Base-by-base conservation (phyloP, 2,329 filamentous ascomycete species). In the Talaromyces funiculosus region DNA sequence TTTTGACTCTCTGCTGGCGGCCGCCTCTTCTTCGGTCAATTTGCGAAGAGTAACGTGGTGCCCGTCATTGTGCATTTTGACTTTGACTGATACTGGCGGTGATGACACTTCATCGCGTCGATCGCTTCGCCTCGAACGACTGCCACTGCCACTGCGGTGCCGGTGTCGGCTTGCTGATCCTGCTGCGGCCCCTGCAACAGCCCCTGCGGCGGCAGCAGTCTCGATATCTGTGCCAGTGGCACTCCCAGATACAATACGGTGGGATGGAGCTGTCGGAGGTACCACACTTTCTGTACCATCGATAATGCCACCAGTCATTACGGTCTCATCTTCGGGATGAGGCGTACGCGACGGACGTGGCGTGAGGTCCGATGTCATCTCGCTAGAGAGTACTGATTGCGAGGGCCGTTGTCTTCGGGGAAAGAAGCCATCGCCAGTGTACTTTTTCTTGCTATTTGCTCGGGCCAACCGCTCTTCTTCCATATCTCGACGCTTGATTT, bases 51-150 rank as follows among this genome's bases (percentile, higher is more conserved):
- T 88, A 37, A 88, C 84, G 66, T 85, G 82, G 7, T 84, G 79
- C 24, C 84, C 84, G 64, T 87, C 84, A 61, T 82, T 81, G 71
- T 86, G 84, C 80, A 86, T 84, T 68, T 86, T 85, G 43, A 87
- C 80, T 69, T 86, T 86, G 59, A 88, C 80, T 31, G 82, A 85
- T 51, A 86, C 83, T 2, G 84, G 83, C n/a, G 83, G 84, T 0
- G 82, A 84, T 24, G 77, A 77, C 31, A 80, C 73, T 62, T 78
- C 77, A 47, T 79, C 76, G 42, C 74, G 70, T 38, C 66, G 69
- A 63, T 78, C 77, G 47, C 78, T 53, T 16, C 56, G 33, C 31
- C 49, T 47, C 7, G 43, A 43, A n/a, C 47, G 55, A 26, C 53
- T 62, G 26, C 56, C 47, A 9, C 56, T 62, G 57, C 67, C 66